Conservation (phyloP, 768 basidiomycete species). For the Psilocybe tampanensis region DNA sequence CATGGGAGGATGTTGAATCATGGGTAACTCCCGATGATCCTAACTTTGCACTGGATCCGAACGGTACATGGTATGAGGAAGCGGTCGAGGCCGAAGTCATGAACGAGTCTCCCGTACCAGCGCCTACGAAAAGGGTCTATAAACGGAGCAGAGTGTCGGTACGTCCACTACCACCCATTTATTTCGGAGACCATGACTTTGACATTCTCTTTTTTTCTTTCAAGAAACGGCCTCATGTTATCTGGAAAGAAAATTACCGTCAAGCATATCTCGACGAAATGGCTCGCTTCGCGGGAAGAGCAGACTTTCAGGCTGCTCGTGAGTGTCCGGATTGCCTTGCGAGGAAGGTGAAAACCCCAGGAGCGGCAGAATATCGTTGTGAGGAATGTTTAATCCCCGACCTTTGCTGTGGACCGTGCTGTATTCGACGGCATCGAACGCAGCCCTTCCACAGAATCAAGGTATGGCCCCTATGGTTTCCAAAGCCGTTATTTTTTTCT, state of each 20-base stretch:
- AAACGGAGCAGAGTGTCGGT: background rate
- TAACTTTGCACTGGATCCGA: conserved; percentile 6
- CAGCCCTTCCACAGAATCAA: conserved; percentile 10
- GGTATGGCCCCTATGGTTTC: too few relatives aligned
- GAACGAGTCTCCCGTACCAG: background rate
- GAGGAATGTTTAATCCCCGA: conserved; percentile 9
- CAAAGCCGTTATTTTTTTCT: background rate
- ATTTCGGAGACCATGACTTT: too few relatives aligned
- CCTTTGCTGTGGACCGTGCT: background rate
- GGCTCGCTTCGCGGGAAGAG: conserved; percentile 3
- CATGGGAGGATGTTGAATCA: background rate
- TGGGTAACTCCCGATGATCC: conserved; percentile 3
- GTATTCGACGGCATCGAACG: conserved; percentile 3
- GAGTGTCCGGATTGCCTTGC: conserved; percentile 10
- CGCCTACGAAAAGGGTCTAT: background rate
- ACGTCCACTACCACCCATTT: background rate
- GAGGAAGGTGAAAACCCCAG: background rate
- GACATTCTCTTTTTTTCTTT: background rate
- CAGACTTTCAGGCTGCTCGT: background rate
- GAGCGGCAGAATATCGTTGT: conserved; percentile 3
- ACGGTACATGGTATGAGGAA: conserved; percentile 10
- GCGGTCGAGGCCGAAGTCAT: conserved; percentile 5
- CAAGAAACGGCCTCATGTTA: conserved; percentile 3
- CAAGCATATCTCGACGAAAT: conserved; percentile 11
- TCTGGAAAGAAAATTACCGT: conserved; percentile 8